Base-by-base conservation (phyloP, 192 early-diverging fungal species). In the Phycomyces blakesleeanus region DNA sequence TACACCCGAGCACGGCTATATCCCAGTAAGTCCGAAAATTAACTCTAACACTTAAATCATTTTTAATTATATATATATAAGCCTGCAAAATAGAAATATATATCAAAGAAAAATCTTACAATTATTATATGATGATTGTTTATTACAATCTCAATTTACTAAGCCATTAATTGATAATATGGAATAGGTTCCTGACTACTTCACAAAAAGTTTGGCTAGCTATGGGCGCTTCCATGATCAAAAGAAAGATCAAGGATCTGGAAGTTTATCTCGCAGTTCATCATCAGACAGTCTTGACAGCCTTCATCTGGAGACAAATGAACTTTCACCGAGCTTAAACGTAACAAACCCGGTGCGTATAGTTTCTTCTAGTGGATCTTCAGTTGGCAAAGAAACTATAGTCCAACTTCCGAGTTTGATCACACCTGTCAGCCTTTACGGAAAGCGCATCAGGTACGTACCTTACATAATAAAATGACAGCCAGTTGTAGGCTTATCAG, bases 201-300 rank as follows among this genome's bases (percentile, higher is more conserved):
- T 98, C 22, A 86, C 86, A 0, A 69, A 89, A n/a, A 87, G 84
- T 27, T 81, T 97, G 26, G 83, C 88, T 3, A 76, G 67, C 9
- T 89, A 91, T 59, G 64, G 75, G 7, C 87, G 93, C 15, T 97
- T 98, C 78, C 93, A 98, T 74, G 91, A 93, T 67, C 79, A 83
- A 11, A 64, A 73, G 5, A 56, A 67, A 21, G 41, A 54, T 5
- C 25, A 54, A 25, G 71, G 66, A 9, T 41, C 16, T 37, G 42
- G 39, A 18, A 25, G 25, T n/a, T 26, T 61, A 6, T 54, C 55
- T 34, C 65, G 71, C 5, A 62, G 49, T 27, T 52, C 73, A 44
- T 55, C 71, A 58, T 38, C 69, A 39, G 61, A 76, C 47, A 55
- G 72, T 73, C 39, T 57, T 7, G 62, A 51, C 50, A 49, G 51